Conservation (phyloP, 1,284 basidiomycete genomes). For the Thecaphora frezii region DNA sequence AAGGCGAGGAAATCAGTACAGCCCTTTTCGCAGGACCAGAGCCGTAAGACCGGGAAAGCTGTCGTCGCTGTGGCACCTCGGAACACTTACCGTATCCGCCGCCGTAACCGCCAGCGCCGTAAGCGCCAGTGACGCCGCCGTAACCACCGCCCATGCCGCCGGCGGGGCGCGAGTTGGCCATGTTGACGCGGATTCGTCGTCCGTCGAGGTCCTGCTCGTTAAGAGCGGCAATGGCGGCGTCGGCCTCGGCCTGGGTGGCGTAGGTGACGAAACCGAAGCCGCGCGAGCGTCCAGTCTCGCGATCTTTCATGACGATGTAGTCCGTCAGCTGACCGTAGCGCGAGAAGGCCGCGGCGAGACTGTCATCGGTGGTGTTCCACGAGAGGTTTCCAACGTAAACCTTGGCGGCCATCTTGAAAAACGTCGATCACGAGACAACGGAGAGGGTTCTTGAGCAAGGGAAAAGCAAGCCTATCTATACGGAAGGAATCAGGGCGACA, state of each 20-base stretch:
- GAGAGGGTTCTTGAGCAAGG: neutral
- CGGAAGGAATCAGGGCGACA: too few species aligned
- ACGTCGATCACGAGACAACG: constrained; percentile 1
- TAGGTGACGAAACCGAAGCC: constrained; percentile 83
- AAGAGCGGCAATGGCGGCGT: constrained; percentile 74
- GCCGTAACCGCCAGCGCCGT: constrained; percentile 47
- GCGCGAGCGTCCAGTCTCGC: constrained; percentile 87
- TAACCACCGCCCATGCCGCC: constrained; percentile 53
- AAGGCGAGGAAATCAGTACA: too few species aligned
- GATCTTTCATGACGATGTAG: constrained; percentile 85
- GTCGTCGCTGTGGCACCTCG: too few species aligned
- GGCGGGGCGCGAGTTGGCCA: constrained; percentile 79
- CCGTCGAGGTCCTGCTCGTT: constrained; percentile 94
- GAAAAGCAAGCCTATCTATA: neutral
- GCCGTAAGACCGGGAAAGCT: too few species aligned
- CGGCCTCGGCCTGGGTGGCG: constrained; percentile 67
- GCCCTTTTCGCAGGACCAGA: too few species aligned
- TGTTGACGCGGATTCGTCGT: constrained; percentile 83
- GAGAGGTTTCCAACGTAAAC: constrained; percentile 59
- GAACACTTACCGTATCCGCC: constrained; percentile 26
- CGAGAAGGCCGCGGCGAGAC: constrained; percentile 56
- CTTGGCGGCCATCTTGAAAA: constrained; percentile 55
- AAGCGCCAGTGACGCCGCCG: constrained; percentile 53
- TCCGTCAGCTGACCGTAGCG: constrained; percentile 57
- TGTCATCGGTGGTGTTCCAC: constrained; percentile 59